A percentile compares a stretch with the other conserved stretches of the same genome.
phyloP scores from a whole-genome alignment of 1,284 basidiomycete genomes.

The Ceratobasidium sp. region DNA sequence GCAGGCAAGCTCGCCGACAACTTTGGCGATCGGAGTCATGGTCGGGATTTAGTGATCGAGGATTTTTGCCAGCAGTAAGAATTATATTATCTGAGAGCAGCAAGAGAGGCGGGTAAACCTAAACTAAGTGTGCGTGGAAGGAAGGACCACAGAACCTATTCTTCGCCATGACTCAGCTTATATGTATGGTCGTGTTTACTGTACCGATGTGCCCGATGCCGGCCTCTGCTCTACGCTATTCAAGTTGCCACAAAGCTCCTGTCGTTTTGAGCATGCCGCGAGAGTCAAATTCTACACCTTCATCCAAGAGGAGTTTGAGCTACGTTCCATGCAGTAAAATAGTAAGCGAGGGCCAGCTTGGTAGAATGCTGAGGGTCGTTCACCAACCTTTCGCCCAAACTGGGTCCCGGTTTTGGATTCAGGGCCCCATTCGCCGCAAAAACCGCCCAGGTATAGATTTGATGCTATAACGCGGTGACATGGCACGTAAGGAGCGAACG shows the following conservation, averaged over 20 bases:
- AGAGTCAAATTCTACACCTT: constrained; percentile 63
- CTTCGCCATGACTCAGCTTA: not conserved
- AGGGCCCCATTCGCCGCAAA: constrained; percentile 68
- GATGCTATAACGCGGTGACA: constrained; percentile 74
- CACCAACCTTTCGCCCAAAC: constrained; percentile 52
- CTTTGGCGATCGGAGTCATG: constrained; percentile 9
- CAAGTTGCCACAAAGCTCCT: constrained; percentile 20
- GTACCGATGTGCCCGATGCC: not conserved
- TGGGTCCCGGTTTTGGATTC: constrained; percentile 52
- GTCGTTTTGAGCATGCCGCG: constrained; percentile 57
- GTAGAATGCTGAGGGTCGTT: constrained; percentile 48
- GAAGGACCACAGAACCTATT: not conserved
- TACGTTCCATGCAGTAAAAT: constrained; percentile 49
- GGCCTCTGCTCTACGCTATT: not conserved
- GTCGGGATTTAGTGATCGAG: not conserved
- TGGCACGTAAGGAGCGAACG: constrained; percentile 71
- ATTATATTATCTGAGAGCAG: too few species aligned
- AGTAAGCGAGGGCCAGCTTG: not conserved
- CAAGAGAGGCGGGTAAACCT: not conserved
- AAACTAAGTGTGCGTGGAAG: too few species aligned
- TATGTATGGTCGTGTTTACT: not conserved
- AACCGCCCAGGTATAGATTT: constrained; percentile 68
- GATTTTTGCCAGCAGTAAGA: too few species aligned
- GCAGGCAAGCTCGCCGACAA: constrained; percentile 44
- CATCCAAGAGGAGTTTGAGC: constrained; percentile 59